Percentiles rank a stretch among this genome's conserved stretches.
Evolutionary conservation across 1,284 basidiomycete species (phyloP).

Genomic region (Amylostereum areolatum): DNA sequence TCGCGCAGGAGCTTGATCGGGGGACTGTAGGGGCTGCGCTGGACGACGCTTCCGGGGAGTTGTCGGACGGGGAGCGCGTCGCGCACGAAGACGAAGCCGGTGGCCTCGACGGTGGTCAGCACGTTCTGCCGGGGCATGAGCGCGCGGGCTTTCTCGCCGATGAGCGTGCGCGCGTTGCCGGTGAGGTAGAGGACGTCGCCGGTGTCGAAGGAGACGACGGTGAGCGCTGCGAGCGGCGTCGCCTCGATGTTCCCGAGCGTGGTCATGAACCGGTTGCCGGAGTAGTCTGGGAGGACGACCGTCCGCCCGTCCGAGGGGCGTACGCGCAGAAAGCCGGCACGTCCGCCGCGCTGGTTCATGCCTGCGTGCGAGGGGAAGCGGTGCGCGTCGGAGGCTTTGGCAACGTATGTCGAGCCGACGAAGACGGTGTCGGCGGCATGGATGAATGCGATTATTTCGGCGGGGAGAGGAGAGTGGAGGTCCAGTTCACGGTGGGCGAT

Average conservation of each 20-base stretch:
- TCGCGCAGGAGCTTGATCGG: slow-evolving; percentile 48
- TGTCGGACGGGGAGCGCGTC: slow-evolving; percentile 52
- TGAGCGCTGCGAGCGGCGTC: slow-evolving; percentile 47
- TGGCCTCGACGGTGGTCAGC: slow-evolving; percentile 42
- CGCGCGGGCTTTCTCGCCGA: slow-evolving; percentile 38
- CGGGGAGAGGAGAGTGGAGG: slow-evolving; percentile 40
- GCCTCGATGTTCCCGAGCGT: slow-evolving; percentile 61
- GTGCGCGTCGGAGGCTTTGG: slow-evolving; percentile 26
- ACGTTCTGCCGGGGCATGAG: slow-evolving; percentile 54
- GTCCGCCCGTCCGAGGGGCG: slow-evolving; percentile 48
- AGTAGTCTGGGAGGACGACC: slow-evolving; percentile 55
- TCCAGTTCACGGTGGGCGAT: slow-evolving; percentile 29
- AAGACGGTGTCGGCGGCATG: slow-evolving; percentile 46
- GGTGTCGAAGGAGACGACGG: slow-evolving; percentile 46
- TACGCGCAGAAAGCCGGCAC: slow-evolving; percentile 54
- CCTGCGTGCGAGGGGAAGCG: slow-evolving; percentile 52
- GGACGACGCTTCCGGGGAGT: slow-evolving; percentile 24
- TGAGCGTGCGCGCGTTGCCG: slow-evolving; percentile 44
- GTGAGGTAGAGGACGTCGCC: slow-evolving; percentile 60
- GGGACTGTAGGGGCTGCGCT: slow-evolving; percentile 53
- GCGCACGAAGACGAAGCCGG: slow-evolving; percentile 47
- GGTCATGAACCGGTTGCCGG: slow-evolving; percentile 54
- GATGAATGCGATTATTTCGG: slow-evolving; percentile 43
- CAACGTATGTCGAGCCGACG: slow-evolving; percentile 46
- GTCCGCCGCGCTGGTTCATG: slow-evolving; percentile 59